Base-by-base conservation (phyloP, 495 filamentous ascomycete genomes). In the Parmelia sp. region DNA sequence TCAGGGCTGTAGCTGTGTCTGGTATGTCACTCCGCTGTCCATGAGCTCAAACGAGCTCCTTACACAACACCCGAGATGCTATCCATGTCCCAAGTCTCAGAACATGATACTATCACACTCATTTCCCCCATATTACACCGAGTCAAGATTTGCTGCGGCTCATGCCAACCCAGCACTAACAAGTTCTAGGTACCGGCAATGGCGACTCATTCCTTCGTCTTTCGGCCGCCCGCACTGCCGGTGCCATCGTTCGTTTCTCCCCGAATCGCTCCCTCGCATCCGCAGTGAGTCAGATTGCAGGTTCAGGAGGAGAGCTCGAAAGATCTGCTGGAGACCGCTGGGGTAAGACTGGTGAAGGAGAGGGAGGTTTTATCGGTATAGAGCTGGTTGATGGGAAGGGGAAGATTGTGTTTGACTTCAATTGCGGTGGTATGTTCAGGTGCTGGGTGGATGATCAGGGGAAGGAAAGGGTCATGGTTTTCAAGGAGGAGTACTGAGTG, bases 341-440 rank as follows among this genome's bases (percentile, higher is more conserved):
- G 91, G 79, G 79, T 1, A 80, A 76, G 66, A 89, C 86, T 3
- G 88, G 89, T 4, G 92, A 96, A 67, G 92, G 92, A 1, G 82
- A 88, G 69, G 92, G 90, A 5, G 92, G 92, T 0, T 88, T 96
- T 56, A 96, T 97, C 67, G 92, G 90, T 0, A 88, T 96, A 58
- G 91, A 96, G 66, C 75, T 82, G 8, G 75, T 80, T 4, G 73
- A 85, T 23, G 64, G 69, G 59, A 62, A 78, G 63, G 82, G 81
- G 0, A 75, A 77, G 51, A 78, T 91, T n/a, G 78, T 89, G 35
- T 85, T 81, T 58, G 88, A 91, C 69, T 90, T 88, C 73, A 96
- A 97, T 71, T 96, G 90, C 69, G 89, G 87, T 5, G 92, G 92
- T 0, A 93, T 97, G 90, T 95, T 90, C 75, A 80, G 91, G 36